Percentiles rank a stretch among this genome's conserved stretches.
phyloP scores from a whole-genome alignment of 2,329 filamentous ascomycete genomes.

The Celoporthe dispersa region DNA sequence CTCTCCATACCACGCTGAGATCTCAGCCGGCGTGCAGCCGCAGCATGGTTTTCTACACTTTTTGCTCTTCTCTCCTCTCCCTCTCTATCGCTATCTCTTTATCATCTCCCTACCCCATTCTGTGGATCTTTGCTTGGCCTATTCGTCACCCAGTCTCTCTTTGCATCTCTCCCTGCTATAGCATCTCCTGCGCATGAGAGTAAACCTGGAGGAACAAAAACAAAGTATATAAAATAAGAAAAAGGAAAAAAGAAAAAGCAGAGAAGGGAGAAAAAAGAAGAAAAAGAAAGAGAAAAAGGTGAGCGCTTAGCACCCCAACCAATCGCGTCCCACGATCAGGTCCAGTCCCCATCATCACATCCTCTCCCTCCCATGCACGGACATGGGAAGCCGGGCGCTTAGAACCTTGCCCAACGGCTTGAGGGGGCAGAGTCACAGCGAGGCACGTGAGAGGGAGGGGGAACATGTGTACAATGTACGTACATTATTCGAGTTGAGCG shows the following conservation, averaged over 20 bases:
- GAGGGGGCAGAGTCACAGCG: background rate
- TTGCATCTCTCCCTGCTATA: background rate
- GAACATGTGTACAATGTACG: background rate
- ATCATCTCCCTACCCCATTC: background rate
- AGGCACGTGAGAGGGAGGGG: background rate
- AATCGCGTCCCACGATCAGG: background rate
- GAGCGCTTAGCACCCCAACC: constrained; percentile 19
- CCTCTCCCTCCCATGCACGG: constrained; percentile 22
- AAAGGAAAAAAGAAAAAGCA: background rate
- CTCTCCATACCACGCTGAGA: constrained; percentile 17
- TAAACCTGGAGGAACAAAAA: background rate
- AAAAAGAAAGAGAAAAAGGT: background rate
- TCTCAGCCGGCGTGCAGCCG: constrained; percentile 11
- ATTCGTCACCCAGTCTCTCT: background rate
- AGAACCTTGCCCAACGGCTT: constrained; percentile 1
- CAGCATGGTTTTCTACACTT: background rate
- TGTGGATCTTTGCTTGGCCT: background rate
- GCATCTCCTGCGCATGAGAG: no score
- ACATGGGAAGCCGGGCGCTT: constrained; percentile 30
- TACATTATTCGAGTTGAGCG: background rate
- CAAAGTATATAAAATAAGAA: background rate
- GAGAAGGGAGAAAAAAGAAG: no score
- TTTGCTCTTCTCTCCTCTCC: background rate
- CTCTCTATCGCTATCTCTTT: background rate
- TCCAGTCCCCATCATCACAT: background rate